Evolutionary conservation across 345 rosid species (phyloP).

Genomic region (Euphorbia peplus): DNA sequence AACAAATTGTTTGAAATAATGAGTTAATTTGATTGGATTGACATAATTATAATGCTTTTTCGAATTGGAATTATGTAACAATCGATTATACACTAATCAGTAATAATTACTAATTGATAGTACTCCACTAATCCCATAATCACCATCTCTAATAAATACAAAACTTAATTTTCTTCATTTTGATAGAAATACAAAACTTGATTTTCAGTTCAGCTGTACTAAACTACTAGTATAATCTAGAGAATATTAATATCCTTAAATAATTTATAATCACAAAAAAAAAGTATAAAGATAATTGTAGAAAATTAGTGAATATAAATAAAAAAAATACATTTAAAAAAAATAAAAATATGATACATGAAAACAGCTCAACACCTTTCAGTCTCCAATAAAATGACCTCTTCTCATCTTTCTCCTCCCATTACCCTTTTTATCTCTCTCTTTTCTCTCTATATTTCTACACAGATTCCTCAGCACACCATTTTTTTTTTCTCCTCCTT

Average conservation of each 20-base stretch:
- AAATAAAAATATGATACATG: slow-evolving; percentile 7
- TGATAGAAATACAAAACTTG: neutral
- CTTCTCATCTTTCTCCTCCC: slow-evolving; percentile 10
- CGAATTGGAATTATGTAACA: too few species aligned
- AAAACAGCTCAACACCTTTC: slow-evolving; percentile 40
- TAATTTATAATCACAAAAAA: neutral
- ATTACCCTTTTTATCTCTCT: slow-evolving; percentile 27
- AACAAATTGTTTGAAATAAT: too few species aligned
- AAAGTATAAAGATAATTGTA: neutral
- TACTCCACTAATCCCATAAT: too few species aligned
- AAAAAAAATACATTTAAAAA: neutral
- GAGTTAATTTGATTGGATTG: too few species aligned
- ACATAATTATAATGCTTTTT: too few species aligned
- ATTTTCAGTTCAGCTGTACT: neutral
- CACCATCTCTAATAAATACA: too few species aligned
- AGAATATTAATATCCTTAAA: neutral
- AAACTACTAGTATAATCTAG: neutral
- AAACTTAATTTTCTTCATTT: too few species aligned
- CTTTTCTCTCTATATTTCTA: neutral
- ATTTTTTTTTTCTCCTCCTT: slow-evolving; percentile 16
- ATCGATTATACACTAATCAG: too few species aligned
- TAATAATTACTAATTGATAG: too few species aligned
- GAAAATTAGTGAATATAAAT: neutral
- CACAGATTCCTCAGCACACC: slow-evolving; percentile 4
- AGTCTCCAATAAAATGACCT: slow-evolving; percentile 32